Evolutionary conservation across 345 rosid species (phyloP), one percentile per base, ranked within the genome.

Genomic region (Iberis pinnata): DNA sequence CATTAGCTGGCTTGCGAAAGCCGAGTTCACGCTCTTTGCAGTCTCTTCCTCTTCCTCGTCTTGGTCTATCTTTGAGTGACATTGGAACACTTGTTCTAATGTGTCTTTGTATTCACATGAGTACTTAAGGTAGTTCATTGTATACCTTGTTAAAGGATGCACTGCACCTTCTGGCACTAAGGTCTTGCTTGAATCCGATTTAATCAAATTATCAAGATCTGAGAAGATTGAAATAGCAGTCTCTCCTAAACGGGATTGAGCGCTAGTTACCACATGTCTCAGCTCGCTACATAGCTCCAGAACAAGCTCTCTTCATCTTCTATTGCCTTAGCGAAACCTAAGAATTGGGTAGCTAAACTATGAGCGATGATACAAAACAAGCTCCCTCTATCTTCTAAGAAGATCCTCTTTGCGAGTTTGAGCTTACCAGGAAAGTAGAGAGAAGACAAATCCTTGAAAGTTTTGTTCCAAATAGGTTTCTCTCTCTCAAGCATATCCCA

Each of bases 131-230:
- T 87, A 90, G 61, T 82, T 90, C 87, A 90, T 64, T 0, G 85
- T 83, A 81, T 90, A 90, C 58, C 96, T 84, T 7, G 98, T 82
- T 20, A 84, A 44, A 0, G 96, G 98, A 52, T 90, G 98, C 27
- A 87, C 92, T 0, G 96, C 95, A 0, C 96, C 98, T 9, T 95
- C 95, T 0, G 95, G 96, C 19, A 87, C 95, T 0, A 80, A 75
- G 10, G 78, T 87, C 61, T 74, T 86, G 16, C 78, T 84, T 0
- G 82, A 70, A 40, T 87, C 98, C 0, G 85, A 78, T 54, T 72
- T 75, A 64, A 90, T 87, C 2, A 89, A 80, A 42, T 74, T 72
- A 65, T 90, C 96, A 7, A 90, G 67, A 63, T 87, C 92, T 19
- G 73, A 63, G 36, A 90, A 87, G 9, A 81, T 80, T 62, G 59